Base-by-base conservation (phyloP, 1,284 basidiomycete genomes). In the Leccinum pallidistipes region DNA sequence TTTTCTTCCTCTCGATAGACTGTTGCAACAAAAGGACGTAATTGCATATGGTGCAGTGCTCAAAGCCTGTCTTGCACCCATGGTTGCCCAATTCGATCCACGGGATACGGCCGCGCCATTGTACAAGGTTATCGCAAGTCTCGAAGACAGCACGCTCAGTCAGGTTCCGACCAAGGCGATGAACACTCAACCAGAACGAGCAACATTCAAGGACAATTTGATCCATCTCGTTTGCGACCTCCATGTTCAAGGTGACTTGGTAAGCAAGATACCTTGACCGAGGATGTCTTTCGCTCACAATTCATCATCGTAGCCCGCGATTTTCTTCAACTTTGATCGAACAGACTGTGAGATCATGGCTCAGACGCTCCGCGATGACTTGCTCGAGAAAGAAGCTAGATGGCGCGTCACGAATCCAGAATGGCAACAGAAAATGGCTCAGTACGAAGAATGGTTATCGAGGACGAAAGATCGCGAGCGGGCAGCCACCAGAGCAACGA, bases 311-410 rank as follows among this genome's bases (percentile, higher is more conserved):
- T 59, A 88, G 83, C 87, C 87, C 3, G 88, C 86, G 0, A 81
- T 90, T 7, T 68, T 89, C 24, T 90, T 90, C 76, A 81, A 79
- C 61, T 88, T 90, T 66, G 85, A 88, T 65, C 81, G 87, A 27
- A 74, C 76, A 14, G 76, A 78, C 29, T 89, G 86, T 67, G 86
- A 88, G 67, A 67, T 71, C n/a, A 80, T 87, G 75, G 84, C 79
- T 0, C 56, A 69, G 18, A 61, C 64, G 11, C 69, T 90, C 11
- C 34, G 78, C 2, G 21, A 65, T 0, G 67, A 62, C 0, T 76
- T 90, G 14, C 66, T 76, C 56, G 50, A 27, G 0, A 75, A 80
- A 1, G 88, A 90, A 68, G 51, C 64, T 16, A 55, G 71, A 34
- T 90, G 86, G 86, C 79, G 83, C 2, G 64, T 69, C 10, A 73